Evolutionary conservation across 306 rosid species (phyloP).

Genomic region (Vicia sativa): DNA sequence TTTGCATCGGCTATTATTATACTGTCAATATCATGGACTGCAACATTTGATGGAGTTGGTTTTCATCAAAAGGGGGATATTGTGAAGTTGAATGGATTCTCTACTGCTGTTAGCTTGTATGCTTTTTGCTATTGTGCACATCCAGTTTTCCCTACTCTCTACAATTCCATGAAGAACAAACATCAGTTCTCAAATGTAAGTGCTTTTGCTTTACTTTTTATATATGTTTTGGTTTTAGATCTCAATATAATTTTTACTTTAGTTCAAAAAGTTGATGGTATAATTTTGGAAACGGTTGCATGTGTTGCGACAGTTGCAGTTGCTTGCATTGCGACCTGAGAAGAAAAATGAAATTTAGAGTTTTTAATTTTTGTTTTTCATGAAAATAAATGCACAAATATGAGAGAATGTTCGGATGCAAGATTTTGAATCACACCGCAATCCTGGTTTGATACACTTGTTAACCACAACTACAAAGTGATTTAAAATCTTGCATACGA

Average conservation of each 20-base stretch:
- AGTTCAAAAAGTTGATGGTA: neutral
- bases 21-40: constrained; percentile 65
- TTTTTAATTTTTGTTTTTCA: no score
- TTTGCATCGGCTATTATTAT: constrained; percentile 70
- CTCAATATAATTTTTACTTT: neutral
- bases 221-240: neutral
- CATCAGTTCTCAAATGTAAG: constrained; percentile 84
- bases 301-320: no score
- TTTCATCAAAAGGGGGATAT: constrained; percentile 54
- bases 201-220: neutral
- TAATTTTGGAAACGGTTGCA: neutral
- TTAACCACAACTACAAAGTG: no score
- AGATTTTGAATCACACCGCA: no score
- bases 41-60: constrained; percentile 60
- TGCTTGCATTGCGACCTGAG: no score
- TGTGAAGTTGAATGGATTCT: constrained; percentile 63
- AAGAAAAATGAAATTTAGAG: no score
- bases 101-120: constrained; percentile 69
- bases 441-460: no score
- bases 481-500: no score
- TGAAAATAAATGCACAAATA: no score
- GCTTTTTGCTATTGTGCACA: constrained; percentile 91
- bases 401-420: no score
- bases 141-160: constrained; percentile 83
- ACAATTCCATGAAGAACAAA: constrained; percentile 74